Evolutionary conservation across 1,284 basidiomycete species (phyloP), one percentile per base, ranked within the genome.

Genomic region (Ceratobasidium sp.): DNA sequence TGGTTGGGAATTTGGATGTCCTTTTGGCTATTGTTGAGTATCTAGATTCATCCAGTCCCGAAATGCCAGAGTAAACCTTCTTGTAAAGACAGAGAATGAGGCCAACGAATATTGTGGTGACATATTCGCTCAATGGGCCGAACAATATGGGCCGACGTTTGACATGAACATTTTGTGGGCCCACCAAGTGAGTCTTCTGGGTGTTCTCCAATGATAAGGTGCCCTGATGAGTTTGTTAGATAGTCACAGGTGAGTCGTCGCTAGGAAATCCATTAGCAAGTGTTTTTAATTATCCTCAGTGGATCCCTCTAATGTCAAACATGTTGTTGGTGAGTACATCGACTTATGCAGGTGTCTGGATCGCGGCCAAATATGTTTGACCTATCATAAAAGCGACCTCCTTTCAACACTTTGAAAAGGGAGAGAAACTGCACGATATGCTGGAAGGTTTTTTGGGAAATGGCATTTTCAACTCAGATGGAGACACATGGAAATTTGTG

Each of bases 401-500:
- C 4, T 78, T 79, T 62, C 43, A 76, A 31, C 43, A 53, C 58
- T 77, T 77, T 64, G 71, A 77, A 56, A 80, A 80, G 58, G 78
- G 80, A 1, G 63, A 77, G 51, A 83, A 82, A 75, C 82, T 82
- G 75, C 79, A 80, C 51, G 79, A 81, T 53, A 79, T 83, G 63
- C 79, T 80, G 8, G 76, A 81, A 41, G 79, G 74, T 24, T 82
- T 83, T 73, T 77, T 83, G 1, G 83, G 83, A 19, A 79, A 80
- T 72, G 82, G 82, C 9, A 83, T 84, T 29, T 84, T 84, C 77
- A 82, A 81, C 49, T 79, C 80, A 1, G 83, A 83, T 76, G 82
- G 82, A 16, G 79, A 81, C 9, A 66, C 76, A 51, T 83, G 79
- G 79, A 81, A 78, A 71, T 78, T 79, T 75, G 80, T 81, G 22